Conservation (phyloP, 768 basidiomycete genomes). For the Termitomyces sp. region DNA sequence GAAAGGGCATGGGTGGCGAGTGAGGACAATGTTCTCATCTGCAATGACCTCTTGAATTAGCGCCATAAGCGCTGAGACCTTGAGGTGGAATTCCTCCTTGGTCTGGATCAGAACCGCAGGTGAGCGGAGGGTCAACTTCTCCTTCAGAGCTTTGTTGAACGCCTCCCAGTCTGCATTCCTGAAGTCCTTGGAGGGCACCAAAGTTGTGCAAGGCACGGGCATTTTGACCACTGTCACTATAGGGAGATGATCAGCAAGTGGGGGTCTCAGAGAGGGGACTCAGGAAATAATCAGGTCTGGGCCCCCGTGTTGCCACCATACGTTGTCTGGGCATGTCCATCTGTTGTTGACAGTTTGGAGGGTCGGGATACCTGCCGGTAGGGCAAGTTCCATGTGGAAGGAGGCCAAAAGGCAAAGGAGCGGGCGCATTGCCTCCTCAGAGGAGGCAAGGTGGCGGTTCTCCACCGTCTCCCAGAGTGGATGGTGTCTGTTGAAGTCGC, state of each 20-base stretch:
- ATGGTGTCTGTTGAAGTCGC: neutral
- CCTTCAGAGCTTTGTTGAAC: no score
- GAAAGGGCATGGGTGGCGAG: slow-evolving; percentile 10
- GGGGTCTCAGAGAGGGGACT: no score
- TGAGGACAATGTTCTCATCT: neutral
- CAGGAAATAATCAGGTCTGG: no score
- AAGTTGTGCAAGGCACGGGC: no score
- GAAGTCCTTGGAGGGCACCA: no score
- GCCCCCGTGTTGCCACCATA: no score
- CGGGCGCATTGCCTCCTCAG: neutral
- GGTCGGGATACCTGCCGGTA: neutral
- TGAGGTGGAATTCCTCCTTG: neutral
- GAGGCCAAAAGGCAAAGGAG: neutral
- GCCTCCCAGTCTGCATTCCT: neutral
- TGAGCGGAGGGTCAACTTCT: no score
- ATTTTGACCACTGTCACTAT: no score
- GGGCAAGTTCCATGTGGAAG: neutral
- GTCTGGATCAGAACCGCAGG: neutral
- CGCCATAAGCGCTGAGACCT: no score
- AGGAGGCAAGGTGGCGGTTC: neutral
- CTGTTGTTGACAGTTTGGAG: neutral
- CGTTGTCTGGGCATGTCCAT: neutral
- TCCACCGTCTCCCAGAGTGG: neutral
- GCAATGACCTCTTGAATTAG: neutral
- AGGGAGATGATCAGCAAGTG: no score